Evolutionary conservation across 345 rosid species (phyloP).

Genomic region (Moricandia arvensis): DNA sequence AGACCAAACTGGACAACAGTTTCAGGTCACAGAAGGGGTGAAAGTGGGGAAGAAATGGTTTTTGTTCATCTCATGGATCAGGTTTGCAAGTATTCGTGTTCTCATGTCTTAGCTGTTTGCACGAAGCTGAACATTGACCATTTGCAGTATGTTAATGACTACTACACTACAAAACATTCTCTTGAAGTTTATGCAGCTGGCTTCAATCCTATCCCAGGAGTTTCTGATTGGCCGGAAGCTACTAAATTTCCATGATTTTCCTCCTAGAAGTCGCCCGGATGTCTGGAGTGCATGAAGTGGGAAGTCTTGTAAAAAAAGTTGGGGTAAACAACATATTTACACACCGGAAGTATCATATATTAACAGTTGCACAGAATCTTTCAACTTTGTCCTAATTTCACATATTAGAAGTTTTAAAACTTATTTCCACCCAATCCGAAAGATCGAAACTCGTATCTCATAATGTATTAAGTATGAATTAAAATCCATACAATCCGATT

Average conservation of each 20-base stretch:
- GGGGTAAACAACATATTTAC: no score
- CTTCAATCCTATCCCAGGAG: background rate
- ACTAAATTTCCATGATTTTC: background rate
- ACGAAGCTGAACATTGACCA: slow-evolving; percentile 7
- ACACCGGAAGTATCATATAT: no score
- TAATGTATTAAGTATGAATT: no score
- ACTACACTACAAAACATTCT: background rate
- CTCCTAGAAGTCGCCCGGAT: background rate
- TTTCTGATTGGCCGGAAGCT: slow-evolving; percentile 8
- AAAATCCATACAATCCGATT: no score
- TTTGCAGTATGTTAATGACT: slow-evolving; percentile 18
- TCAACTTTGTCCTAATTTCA: no score
- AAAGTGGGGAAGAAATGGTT: background rate
- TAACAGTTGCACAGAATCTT: no score
- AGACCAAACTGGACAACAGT: background rate
- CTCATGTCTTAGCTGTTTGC: slow-evolving; percentile 13
- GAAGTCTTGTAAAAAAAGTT: no score
- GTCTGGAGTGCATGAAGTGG: background rate
- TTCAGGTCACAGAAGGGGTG: slow-evolving; percentile 16
- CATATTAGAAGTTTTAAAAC: no score
- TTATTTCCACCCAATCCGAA: no score
- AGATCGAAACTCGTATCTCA: no score
- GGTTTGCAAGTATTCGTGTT: slow-evolving; percentile 5
- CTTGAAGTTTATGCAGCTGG: background rate
- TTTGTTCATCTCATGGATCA: background rate